phyloP scores from a whole-genome alignment of 257 asterid species.

The Scutellaria baicalensis region DNA sequence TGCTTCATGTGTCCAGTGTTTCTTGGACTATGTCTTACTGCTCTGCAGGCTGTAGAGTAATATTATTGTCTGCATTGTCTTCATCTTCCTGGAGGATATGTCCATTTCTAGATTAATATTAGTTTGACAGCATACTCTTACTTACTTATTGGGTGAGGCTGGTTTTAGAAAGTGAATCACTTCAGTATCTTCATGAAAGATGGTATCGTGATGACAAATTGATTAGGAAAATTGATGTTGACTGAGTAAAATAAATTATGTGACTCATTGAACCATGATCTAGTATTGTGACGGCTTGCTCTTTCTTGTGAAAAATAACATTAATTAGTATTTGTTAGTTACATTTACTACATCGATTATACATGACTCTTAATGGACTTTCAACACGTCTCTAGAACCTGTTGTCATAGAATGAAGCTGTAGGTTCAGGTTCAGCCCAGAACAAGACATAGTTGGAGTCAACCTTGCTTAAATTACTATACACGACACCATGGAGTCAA shows the following conservation, averaged over 20 bases:
- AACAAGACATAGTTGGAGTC: neutral
- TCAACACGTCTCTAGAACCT: neutral
- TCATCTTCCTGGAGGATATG: neutral
- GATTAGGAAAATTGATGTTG: neutral
- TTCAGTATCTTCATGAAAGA: neutral
- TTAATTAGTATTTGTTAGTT: neutral
- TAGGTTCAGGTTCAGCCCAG: neutral
- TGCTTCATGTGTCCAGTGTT: neutral
- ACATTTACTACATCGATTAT: neutral
- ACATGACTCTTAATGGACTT: neutral
- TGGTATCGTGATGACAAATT: neutral
- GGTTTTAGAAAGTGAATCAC: neutral
- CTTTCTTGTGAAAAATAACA: neutral
- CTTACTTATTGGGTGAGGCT: neutral
- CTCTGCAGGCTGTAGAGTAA: neutral
- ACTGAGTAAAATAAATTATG: neutral
- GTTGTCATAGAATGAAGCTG: neutral
- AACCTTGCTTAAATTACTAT: neutral
- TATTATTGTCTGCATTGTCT: slow-evolving; percentile 1
- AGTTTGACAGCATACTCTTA: neutral
- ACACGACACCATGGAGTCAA: neutral
- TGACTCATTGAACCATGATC: neutral
- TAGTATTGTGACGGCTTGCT: too few relatives aligned
- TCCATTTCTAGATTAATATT: neutral
- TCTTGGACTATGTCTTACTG: neutral